These are phyloP conservation scores for Pichia sp. DNA, from an alignment of 1,139 yeast genomes.

Conservation along the genomic window DNA sequence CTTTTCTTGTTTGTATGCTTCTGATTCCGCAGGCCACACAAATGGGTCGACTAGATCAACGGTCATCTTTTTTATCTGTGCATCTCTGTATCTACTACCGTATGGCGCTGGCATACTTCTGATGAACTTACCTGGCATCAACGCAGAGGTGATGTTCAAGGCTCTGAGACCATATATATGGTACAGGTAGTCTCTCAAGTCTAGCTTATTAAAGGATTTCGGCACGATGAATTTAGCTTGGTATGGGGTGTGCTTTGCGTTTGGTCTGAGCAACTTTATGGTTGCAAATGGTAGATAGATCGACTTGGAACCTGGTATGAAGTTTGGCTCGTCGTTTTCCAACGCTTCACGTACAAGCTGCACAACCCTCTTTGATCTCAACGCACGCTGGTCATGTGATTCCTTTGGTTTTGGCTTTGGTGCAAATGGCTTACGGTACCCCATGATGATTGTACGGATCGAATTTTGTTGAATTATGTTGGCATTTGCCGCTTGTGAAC, in stretches of 20 bases:
- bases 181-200: constrained; percentile 85
- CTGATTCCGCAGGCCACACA: constrained; percentile 77
- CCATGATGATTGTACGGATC: constrained; percentile 24
- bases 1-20: constrained; percentile 34
- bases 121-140: constrained; percentile 67
- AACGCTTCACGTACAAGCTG: constrained; percentile 50
- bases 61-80: constrained; percentile 91
- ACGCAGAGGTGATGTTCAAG: constrained; percentile 78
- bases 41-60: constrained; percentile 91
- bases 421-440: constrained; percentile 28
- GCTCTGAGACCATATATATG: constrained; percentile 86
- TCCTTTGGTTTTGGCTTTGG: constrained; percentile 23
- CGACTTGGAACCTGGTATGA: constrained; percentile 68
- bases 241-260: constrained; percentile 91
- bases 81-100: constrained; percentile 58
- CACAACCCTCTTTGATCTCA: constrained; percentile 32
- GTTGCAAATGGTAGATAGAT: constrained; percentile 83
- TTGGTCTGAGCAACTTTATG: constrained; percentile 73
- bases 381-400: constrained; percentile 25
- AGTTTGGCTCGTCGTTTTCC: constrained; percentile 69
- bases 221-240: constrained; percentile 95
- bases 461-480: constrained; percentile 1
- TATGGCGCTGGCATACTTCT: constrained; percentile 61
- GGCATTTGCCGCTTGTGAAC: background rate
- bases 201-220: constrained; percentile 83